Evolutionary conservation across 2,329 filamentous ascomycete species (phyloP).

Genomic region (Alternaria metachromatica): DNA sequence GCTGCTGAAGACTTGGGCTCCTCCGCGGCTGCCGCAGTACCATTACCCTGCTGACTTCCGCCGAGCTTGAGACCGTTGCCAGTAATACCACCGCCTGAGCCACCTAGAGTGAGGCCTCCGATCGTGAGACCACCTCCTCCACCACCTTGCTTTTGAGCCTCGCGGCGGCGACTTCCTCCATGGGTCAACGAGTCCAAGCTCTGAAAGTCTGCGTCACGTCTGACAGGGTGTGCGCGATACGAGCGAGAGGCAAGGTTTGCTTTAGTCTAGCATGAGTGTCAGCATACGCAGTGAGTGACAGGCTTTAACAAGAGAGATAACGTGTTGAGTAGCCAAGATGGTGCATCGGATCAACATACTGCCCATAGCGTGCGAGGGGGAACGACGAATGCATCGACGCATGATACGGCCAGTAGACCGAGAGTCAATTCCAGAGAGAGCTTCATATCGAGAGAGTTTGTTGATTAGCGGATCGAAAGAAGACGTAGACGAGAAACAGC

Average conservation of each 20-base stretch:
- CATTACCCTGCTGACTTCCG: slow-evolving; percentile 18
- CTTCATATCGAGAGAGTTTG: slow-evolving; percentile 30
- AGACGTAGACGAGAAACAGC: slow-evolving; percentile 6
- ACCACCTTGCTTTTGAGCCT: slow-evolving; percentile 15
- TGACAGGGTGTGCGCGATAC: slow-evolving; percentile 20
- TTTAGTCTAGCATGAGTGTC: slow-evolving; percentile 7
- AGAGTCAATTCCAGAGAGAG: slow-evolving; percentile 23
- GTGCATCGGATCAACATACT: slow-evolving; percentile 21
- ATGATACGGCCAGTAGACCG: slow-evolving; percentile 29
- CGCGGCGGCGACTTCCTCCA: slow-evolving; percentile 2
- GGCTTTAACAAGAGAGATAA: neutral
- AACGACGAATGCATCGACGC: slow-evolving; percentile 28
- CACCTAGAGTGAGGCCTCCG: slow-evolving; percentile 42
- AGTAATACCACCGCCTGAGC: slow-evolving; percentile 35
- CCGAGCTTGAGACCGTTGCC: slow-evolving; percentile 30
- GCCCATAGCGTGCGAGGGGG: slow-evolving; percentile 23
- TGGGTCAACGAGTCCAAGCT: neutral
- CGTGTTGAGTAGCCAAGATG: neutral
- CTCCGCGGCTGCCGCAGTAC: slow-evolving; percentile 8
- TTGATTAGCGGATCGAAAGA: neutral
- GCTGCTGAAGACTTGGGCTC: slow-evolving; percentile 3
- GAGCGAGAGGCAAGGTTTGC: slow-evolving; percentile 18
- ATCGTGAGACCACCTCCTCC: slow-evolving; percentile 30
- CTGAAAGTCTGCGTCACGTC: slow-evolving; percentile 7
- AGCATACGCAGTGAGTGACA: neutral